A percentile compares a stretch with the other conserved stretches of the same genome.
Evolutionary conservation across 495 filamentous ascomycete genomes (phyloP).

Genomic region (Aspergillus ellipticus): DNA sequence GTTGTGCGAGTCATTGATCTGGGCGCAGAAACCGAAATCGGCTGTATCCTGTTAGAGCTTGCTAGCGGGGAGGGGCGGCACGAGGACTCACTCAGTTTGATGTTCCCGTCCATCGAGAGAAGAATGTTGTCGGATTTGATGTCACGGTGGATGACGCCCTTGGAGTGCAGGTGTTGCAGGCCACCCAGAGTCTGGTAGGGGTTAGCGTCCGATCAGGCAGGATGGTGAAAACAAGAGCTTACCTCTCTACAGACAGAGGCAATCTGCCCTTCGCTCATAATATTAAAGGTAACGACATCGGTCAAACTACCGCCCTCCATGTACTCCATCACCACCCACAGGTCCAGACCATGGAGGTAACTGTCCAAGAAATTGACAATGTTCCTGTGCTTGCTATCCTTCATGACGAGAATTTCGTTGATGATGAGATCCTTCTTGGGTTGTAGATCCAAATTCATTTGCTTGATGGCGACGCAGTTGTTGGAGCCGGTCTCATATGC

Average conservation of each 20-base stretch:
- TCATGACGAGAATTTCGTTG: constrained; percentile 99
- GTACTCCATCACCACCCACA: constrained; percentile 99
- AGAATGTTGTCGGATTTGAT: constrained; percentile 99
- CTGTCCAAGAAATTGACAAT: constrained; percentile 99
- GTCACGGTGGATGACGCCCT: constrained; percentile 95
- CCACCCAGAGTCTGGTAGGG: constrained; percentile 69
- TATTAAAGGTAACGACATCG: constrained; percentile 97
- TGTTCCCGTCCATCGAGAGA: constrained; percentile 90
- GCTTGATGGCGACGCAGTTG: constrained; percentile 93
- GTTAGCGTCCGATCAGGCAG: neutral
- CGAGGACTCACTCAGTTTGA: constrained; percentile 83
- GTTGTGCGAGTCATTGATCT: constrained; percentile 95
- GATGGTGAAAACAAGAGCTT: constrained; percentile 16
- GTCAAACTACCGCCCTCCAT: constrained; percentile 98
- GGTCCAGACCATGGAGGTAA: constrained; percentile 78
- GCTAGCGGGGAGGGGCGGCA: too few relatives aligned
- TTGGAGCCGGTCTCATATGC: constrained; percentile 82
- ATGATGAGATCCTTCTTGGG: constrained; percentile 99
- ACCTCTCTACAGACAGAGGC: constrained; percentile 91
- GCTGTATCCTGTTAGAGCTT: constrained; percentile 52
- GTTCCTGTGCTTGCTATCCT: constrained; percentile 95
- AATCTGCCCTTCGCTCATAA: constrained; percentile 97
- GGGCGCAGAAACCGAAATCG: constrained; percentile 98
- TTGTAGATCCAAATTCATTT: constrained; percentile 98
- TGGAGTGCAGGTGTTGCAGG: constrained; percentile 92